Conservation (phyloP, 768 basidiomycete species). For the Pulveroboletus sp. region DNA sequence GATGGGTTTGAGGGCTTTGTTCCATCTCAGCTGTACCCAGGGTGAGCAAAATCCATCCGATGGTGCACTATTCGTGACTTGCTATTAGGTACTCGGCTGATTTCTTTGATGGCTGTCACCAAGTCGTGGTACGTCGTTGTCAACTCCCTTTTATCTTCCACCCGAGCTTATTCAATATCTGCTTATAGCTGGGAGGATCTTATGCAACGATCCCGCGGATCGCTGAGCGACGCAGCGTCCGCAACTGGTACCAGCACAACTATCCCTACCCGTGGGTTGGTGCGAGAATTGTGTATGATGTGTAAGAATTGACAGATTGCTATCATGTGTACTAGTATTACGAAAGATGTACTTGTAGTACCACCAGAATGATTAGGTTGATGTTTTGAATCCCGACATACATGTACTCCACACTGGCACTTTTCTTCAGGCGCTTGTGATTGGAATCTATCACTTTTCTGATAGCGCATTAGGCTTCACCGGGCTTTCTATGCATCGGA, state of each 20-base stretch:
- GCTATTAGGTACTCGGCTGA: slow-evolving; percentile 68
- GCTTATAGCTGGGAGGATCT: slow-evolving; percentile 79
- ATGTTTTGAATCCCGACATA: too few species aligned
- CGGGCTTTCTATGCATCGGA: not conserved
- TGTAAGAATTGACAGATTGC: slow-evolving; percentile 7
- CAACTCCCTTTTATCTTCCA: not conserved
- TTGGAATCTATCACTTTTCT: not conserved
- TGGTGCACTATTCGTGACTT: not conserved
- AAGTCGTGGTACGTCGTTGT: slow-evolving; percentile 70
- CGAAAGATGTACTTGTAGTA: slow-evolving; percentile 11
- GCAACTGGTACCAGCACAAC: slow-evolving; percentile 92
- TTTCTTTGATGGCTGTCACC: slow-evolving; percentile 88
- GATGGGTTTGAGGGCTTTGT: slow-evolving; percentile 72
- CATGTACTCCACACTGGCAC: too few species aligned
- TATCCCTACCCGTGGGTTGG: slow-evolving; percentile 91
- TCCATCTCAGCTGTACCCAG: slow-evolving; percentile 81
- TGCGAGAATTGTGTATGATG: slow-evolving; percentile 63
- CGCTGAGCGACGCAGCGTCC: slow-evolving; percentile 67
- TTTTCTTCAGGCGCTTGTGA: not conserved
- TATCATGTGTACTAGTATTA: slow-evolving; percentile 3
- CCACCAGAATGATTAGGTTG: not conserved
- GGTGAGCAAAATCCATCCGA: slow-evolving; percentile 40
- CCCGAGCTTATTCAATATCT: not conserved
- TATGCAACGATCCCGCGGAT: slow-evolving; percentile 84
- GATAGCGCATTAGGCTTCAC: not conserved